phyloP scores from a whole-genome alignment of 768 basidiomycete species.

The Pleurotus tuoliensis region DNA sequence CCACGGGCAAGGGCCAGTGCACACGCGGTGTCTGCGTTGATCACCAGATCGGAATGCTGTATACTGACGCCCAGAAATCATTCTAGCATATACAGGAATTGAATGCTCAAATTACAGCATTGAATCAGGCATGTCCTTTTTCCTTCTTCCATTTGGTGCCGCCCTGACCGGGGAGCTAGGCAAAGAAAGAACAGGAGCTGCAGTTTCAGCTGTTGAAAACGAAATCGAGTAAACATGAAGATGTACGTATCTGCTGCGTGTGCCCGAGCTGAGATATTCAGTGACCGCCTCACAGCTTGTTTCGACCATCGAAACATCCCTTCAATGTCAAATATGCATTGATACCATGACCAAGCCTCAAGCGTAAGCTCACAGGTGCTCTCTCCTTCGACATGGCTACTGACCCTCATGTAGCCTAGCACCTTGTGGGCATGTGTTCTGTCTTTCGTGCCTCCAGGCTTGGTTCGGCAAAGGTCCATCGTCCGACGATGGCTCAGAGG shows the following conservation, averaged over 20 bases:
- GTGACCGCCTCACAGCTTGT: constrained; percentile 38
- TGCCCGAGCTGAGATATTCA: not conserved
- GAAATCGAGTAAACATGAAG: constrained; percentile 51
- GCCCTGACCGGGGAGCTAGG: constrained; percentile 22
- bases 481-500: constrained; percentile 32
- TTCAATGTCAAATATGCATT: constrained; percentile 79
- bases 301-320: constrained; percentile 48
- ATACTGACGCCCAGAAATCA: constrained; percentile 5
- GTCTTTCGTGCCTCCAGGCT: constrained; percentile 64
- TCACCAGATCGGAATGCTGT: not conserved
- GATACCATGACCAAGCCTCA: constrained; percentile 63
- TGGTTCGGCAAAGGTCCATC: constrained; percentile 74
- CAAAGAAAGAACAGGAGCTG: constrained; percentile 40
- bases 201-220: constrained; percentile 40
- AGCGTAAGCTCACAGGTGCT: constrained; percentile 42
- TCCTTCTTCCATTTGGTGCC: not conserved
- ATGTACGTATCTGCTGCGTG: constrained; percentile 33
- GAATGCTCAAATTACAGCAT: constrained; percentile 35
- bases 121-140: constrained; percentile 30
- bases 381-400: constrained; percentile 2
- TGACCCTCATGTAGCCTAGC: constrained; percentile 41
- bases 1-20: too few species aligned
- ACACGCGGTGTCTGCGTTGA: too few species aligned
- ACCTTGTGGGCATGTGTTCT: constrained; percentile 80
- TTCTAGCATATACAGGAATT: constrained; percentile 51